These are phyloP conservation scores for Arabis alpina DNA, from an alignment of 345 rosid genomes.

Conservation along the genomic window DNA sequence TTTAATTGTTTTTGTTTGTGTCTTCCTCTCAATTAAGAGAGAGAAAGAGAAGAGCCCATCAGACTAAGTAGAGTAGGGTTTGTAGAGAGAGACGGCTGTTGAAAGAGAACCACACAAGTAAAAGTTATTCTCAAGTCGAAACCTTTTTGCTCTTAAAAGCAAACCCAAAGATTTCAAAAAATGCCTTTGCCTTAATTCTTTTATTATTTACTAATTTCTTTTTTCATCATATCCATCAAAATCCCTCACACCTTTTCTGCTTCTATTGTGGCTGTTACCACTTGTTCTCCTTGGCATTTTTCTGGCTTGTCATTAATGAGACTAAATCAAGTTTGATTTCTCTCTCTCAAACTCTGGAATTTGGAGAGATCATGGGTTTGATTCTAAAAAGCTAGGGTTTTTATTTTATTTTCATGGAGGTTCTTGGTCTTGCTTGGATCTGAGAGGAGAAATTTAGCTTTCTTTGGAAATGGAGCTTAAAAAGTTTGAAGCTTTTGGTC, in stretches of 20 bases:
- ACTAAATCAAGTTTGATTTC: constrained; percentile 41
- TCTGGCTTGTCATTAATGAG: constrained; percentile 37
- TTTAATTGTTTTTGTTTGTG: not conserved
- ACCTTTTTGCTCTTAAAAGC: constrained; percentile 42
- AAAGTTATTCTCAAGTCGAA: constrained; percentile 29
- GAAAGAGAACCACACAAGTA: constrained; percentile 34
- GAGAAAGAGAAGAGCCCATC: constrained; percentile 30
- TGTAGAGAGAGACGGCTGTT: constrained; percentile 34
- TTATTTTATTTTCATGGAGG: constrained; percentile 47
- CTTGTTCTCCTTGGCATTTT: constrained; percentile 34
- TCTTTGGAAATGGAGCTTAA: constrained; percentile 48
- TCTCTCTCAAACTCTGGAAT: constrained; percentile 25
- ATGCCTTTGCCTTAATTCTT: not conserved
- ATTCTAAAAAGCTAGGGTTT: constrained; percentile 43
- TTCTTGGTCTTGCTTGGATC: constrained; percentile 75
- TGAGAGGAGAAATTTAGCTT: constrained; percentile 50
- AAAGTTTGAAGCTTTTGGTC: constrained; percentile 47
- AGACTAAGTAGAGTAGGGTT: constrained; percentile 35
- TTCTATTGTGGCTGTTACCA: constrained; percentile 35
- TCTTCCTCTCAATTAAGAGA: constrained; percentile 12
- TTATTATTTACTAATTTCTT: constrained; percentile 21
- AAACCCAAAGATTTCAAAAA: constrained; percentile 28
- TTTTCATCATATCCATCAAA: not conserved
- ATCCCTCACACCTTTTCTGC: constrained; percentile 39
- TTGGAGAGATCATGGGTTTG: constrained; percentile 41